These are phyloP conservation scores for Theobroma cacao DNA, from an alignment of 345 rosid species.

Conservation along the genomic window DNA sequence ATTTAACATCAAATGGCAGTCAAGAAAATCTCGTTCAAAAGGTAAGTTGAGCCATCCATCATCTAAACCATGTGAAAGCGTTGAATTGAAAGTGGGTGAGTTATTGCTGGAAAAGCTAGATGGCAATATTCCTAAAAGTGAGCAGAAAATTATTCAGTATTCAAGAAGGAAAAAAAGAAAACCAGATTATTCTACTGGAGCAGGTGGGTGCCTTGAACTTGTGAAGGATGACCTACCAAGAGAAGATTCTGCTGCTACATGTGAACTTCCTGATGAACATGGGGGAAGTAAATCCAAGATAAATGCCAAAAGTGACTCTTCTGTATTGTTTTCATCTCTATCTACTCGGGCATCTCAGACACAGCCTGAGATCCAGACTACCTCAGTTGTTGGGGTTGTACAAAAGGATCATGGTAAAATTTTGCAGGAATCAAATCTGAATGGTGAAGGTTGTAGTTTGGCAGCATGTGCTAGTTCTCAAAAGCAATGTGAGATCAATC, in stretches of 20 bases:
- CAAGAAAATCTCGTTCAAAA: slow-evolving; percentile 75
- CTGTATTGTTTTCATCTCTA: slow-evolving; percentile 11
- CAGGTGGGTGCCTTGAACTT: slow-evolving; percentile 14
- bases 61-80: slow-evolving; percentile 30
- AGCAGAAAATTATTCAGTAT: slow-evolving; percentile 66
- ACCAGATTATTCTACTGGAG: slow-evolving; percentile 34
- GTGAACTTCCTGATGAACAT: slow-evolving; percentile 18
- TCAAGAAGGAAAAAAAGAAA: slow-evolving; percentile 72
- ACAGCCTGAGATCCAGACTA: slow-evolving; percentile 29
- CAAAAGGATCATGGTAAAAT: slow-evolving; percentile 26
- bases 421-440: slow-evolving; percentile 24
- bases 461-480: slow-evolving; percentile 24
- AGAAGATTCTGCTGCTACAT: slow-evolving; percentile 25
- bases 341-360: slow-evolving; percentile 16
- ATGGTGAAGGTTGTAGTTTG: slow-evolving; percentile 24
- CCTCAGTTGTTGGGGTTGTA: slow-evolving; percentile 29
- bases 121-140: slow-evolving; percentile 29
- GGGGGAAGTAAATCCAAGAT: slow-evolving; percentile 13
- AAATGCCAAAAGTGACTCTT: slow-evolving; percentile 8
- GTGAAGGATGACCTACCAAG: slow-evolving; percentile 6
- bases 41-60: slow-evolving; percentile 35
- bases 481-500: slow-evolving; percentile 20
- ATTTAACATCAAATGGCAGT: slow-evolving; percentile 63
- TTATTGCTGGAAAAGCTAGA: slow-evolving; percentile 27
- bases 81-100: slow-evolving; percentile 35